These are phyloP conservation scores for Ceratocystis alfenasii DNA, from an alignment of 2,329 filamentous ascomycete genomes.

Conservation along the genomic window DNA sequence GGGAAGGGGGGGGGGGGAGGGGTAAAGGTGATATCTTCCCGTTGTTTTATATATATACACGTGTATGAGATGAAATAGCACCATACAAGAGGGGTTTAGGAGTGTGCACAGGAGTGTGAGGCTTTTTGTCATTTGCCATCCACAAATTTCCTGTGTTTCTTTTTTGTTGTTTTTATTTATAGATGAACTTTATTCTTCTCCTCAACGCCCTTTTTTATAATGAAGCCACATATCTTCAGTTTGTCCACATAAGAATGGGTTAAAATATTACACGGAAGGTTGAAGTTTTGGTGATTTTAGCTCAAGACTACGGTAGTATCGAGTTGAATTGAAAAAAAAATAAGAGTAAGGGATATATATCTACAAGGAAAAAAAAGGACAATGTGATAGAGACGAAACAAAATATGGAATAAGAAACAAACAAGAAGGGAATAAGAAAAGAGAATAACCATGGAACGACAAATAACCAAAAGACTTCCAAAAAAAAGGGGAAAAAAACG, in stretches of 20 bases:
- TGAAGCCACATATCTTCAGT: no score
- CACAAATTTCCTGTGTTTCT: background rate
- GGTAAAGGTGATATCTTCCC: background rate
- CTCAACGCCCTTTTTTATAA: background rate
- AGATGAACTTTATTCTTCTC: background rate
- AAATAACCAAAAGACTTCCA: background rate
- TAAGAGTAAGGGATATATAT: background rate
- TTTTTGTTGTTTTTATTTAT: background rate
- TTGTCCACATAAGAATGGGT: no score
- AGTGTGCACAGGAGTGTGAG: no score
- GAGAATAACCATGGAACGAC: background rate
- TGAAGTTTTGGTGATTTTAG: background rate
- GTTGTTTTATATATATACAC: background rate
- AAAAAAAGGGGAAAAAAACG: slow-evolving; percentile 7
- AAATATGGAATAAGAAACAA: background rate
- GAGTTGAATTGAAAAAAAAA: background rate
- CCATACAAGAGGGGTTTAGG: background rate
- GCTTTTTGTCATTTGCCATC: background rate
- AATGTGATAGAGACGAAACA: background rate
- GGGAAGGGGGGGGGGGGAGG: background rate
- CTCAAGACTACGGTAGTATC: background rate
- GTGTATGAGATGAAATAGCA: background rate
- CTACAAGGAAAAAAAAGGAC: background rate
- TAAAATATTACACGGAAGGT: background rate
- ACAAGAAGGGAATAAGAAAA: background rate